Percentiles rank a stretch among this genome's conserved stretches.
phyloP scores from a whole-genome alignment of 371 early-diverging fungal species.

The Mortierella sp. region DNA sequence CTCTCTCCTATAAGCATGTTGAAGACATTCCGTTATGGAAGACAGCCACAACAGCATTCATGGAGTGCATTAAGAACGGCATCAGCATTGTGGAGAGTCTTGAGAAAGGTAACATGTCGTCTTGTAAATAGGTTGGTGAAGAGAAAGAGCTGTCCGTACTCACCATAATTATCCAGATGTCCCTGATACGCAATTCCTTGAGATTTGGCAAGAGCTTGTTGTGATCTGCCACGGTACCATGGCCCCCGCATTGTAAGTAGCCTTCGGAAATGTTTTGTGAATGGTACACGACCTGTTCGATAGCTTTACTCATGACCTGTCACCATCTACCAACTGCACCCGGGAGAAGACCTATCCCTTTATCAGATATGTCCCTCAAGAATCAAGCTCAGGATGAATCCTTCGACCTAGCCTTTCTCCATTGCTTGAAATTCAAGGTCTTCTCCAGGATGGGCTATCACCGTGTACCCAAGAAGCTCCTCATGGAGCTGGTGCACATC shows the following conservation, averaged over 20 bases:
- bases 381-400: slow-evolving; percentile 79
- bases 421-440: slow-evolving; percentile 71
- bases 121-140: too few relatives aligned
- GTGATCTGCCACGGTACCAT: slow-evolving; percentile 79
- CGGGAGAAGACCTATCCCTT: slow-evolving; percentile 56
- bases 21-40: slow-evolving; percentile 86
- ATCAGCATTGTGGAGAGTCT: slow-evolving; percentile 66
- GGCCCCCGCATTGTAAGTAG: slow-evolving; percentile 72
- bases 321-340: neutral
- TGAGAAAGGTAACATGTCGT: slow-evolving; percentile 72
- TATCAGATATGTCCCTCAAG: slow-evolving; percentile 68
- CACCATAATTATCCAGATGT: slow-evolving; percentile 57
- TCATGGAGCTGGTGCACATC: slow-evolving; percentile 67
- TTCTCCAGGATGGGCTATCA: slow-evolving; percentile 74
- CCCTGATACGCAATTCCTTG: slow-evolving; percentile 65
- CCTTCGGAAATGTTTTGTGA: too few relatives aligned
- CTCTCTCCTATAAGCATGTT: slow-evolving; percentile 73
- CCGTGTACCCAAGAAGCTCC: slow-evolving; percentile 69
- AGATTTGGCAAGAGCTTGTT: slow-evolving; percentile 74
- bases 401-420: slow-evolving; percentile 81
- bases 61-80: slow-evolving; percentile 72
- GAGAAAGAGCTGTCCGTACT: too few relatives aligned
- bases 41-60: slow-evolving; percentile 70
- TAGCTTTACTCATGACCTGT: neutral
- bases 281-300: neutral